These are phyloP conservation scores for Melampsora larici-populina DNA, from an alignment of 1,284 basidiomycete species.

Conservation along the genomic window DNA sequence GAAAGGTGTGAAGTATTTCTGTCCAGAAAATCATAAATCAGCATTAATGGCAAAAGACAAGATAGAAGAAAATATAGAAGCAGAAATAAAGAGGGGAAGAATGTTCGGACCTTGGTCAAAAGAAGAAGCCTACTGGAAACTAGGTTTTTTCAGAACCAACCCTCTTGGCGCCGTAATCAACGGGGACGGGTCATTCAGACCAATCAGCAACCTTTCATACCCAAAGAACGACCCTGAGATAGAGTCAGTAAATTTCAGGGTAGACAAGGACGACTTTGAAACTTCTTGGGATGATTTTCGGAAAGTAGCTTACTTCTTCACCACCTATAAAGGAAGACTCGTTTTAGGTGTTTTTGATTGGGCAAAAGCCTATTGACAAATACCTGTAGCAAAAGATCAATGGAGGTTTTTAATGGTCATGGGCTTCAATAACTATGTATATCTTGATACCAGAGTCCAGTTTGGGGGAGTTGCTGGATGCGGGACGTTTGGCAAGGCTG, in stretches of 20 bases:
- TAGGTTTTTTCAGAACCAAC: constrained; percentile 12
- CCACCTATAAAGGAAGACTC: neutral
- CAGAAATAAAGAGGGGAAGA: neutral
- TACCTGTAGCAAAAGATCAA: neutral
- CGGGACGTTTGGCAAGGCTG: constrained; percentile 3
- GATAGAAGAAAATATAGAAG: neutral
- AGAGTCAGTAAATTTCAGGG: constrained; percentile 1
- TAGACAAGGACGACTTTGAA: too few relatives aligned
- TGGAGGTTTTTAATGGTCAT: neutral
- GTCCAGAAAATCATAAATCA: constrained; percentile 2
- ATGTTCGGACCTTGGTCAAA: constrained; percentile 5
- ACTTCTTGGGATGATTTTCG: constrained; percentile 12
- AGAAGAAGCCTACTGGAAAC: neutral
- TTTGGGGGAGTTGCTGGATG: neutral
- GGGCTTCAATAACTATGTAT: neutral
- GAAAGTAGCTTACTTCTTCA: neutral
- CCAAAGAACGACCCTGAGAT: neutral
- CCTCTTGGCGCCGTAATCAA: too few relatives aligned
- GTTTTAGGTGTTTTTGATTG: neutral
- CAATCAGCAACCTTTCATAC: constrained; percentile 9
- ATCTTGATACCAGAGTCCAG: neutral
- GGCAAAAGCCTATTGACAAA: constrained; percentile 13
- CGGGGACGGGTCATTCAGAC: constrained; percentile 8
- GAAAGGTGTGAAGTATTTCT: too few relatives aligned
- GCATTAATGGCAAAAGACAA: neutral